Evolutionary conservation across 1,284 basidiomycete genomes (phyloP), one percentile per base, ranked within the genome.

Genomic region (Puccinia triticina): DNA sequence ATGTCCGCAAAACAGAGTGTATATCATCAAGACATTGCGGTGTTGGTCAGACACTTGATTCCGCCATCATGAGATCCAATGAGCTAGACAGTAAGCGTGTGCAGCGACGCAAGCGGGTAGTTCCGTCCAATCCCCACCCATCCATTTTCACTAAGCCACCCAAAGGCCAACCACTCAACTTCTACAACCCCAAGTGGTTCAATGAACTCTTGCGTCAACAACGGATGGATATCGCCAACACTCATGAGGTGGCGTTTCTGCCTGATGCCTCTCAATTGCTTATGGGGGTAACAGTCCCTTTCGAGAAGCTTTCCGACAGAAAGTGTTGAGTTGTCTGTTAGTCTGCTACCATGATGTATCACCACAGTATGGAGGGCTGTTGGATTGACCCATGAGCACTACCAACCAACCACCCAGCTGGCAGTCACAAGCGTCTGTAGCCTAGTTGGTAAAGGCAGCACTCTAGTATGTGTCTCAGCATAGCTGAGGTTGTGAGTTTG

Each of bases 131-230:
- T 23, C 76, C 76, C 18, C 23, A 2, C 18, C 32, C n/a, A 7
- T 78, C 64, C 0, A 66, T 50, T 18, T 78, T 69, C 55, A 40
- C 76, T 1, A 64, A 67, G 29, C 61, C 76, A 7, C 76, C 76
- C 2, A 48, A 67, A 32, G 37, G 59, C 14, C 26, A 26, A 21
- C 61, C 76, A 10, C 64, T 78, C 3, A 40, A 78, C 46, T 78
- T 67, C 23, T 78, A 78, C 32, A 29, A 78, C 12, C 59, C 40
- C 16, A 12, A 69, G 16, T 78, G 76, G 76, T 78, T 66, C 76
- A 78, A 78, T 40, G 53, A 50, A 10, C 59, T 78, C n/a, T 46
- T 37, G 46, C 7, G 14, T 14, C 64, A 61, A 21, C 64, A 78
- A 26, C 11, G 32, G 32, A 69, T 53, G 8, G 64, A 64, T 34